These are phyloP conservation scores for Vitis labrusca DNA, from an alignment of 164 flowering plant genomes.

Conservation along the genomic window DNA sequence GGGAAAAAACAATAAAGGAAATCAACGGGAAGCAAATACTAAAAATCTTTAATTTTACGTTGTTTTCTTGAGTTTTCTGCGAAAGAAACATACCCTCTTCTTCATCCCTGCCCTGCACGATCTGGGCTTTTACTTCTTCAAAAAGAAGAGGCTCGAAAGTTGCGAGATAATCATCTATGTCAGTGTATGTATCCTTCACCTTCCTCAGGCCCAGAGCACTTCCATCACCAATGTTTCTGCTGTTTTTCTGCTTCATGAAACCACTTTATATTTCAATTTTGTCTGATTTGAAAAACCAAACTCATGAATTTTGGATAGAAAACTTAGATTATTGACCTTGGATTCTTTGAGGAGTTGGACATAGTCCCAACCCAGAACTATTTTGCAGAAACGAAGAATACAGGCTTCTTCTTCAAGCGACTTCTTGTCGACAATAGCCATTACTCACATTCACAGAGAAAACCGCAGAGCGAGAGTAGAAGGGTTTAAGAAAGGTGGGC, in stretches of 20 bases:
- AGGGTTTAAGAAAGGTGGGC: no score
- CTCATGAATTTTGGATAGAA: background rate
- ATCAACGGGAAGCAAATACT: no score
- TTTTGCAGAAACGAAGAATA: conserved; percentile 56
- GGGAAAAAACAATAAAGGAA: background rate
- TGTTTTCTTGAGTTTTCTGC: no score
- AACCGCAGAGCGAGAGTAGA: no score
- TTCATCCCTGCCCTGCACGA: conserved; percentile 57
- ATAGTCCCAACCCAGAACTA: conserved; percentile 87
- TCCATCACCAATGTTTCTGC: conserved; percentile 24
- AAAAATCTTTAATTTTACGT: no score
- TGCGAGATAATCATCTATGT: conserved; percentile 66
- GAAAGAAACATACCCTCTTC: conserved; percentile 42
- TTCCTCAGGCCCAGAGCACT: conserved; percentile 35
- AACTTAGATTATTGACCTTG: conserved; percentile 20
- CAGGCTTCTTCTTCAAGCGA: conserved; percentile 40
- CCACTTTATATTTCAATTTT: background rate
- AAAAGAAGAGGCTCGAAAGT: conserved; percentile 91
- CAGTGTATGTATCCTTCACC: conserved; percentile 65
- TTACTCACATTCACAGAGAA: no score
- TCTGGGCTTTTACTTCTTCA: conserved; percentile 92
- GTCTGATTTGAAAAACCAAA: background rate
- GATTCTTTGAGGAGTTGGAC: conserved; percentile 49
- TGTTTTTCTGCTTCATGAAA: conserved; percentile 17
- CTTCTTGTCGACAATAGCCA: conserved; percentile 27